Evolutionary conservation across 1,284 basidiomycete genomes (phyloP).

Genomic region (Fistulinella staudtii): DNA sequence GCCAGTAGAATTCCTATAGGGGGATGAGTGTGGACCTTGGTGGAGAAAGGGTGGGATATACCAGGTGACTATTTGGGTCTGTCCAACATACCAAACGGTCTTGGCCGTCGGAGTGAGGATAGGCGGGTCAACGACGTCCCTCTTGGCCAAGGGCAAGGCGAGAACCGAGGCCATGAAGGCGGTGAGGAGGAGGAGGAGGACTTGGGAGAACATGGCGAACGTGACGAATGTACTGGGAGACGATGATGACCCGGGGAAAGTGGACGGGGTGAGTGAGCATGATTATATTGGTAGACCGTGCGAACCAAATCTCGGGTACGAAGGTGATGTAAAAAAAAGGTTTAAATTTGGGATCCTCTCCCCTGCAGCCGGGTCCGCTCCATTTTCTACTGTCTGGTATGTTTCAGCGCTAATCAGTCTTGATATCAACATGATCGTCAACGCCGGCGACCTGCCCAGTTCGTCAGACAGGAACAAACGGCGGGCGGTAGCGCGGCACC

Average conservation of each 20-base stretch:
- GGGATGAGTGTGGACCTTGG: not conserved
- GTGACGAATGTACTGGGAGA: no score
- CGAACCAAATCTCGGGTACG: conserved; percentile 11
- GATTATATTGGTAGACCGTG: conserved; percentile 22
- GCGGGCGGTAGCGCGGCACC: conserved; percentile 6
- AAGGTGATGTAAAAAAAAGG: not conserved
- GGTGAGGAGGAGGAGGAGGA: conserved; percentile 14
- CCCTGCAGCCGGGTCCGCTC: no score
- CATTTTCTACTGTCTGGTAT: no score
- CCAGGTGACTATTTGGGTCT: conserved; percentile 56
- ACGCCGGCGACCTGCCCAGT: no score
- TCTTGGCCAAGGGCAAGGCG: conserved; percentile 38
- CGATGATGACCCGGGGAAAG: conserved; percentile 11
- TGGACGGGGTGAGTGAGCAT: not conserved
- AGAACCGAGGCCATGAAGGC: conserved; percentile 13
- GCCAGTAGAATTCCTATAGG: conserved; percentile 46
- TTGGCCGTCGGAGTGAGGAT: conserved; percentile 51
- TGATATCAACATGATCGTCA: no score
- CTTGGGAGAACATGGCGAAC: conserved; percentile 16
- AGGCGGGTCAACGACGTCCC: conserved; percentile 53
- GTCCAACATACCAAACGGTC: conserved; percentile 53
- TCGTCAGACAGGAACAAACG: no score
- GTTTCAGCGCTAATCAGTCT: no score
- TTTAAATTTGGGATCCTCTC: conserved; percentile 11
- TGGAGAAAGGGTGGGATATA: conserved; percentile 30